These are phyloP conservation scores for Yamadazyma aaseri DNA, from an alignment of 1,139 yeast species.

Conservation along the genomic window DNA sequence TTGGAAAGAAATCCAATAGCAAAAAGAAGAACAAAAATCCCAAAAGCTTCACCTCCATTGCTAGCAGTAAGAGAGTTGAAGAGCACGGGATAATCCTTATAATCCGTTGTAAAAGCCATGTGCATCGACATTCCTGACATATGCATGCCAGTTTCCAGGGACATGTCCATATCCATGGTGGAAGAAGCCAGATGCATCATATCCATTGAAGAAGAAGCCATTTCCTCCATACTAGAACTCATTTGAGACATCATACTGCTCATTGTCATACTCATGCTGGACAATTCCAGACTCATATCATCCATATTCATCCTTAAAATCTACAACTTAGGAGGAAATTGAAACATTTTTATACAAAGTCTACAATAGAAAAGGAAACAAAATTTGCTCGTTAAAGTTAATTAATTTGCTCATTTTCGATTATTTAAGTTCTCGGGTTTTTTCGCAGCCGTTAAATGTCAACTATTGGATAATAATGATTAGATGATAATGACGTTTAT, in stretches of 20 bases:
- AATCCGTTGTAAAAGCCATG: slow-evolving; percentile 53
- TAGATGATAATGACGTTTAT: too few species aligned
- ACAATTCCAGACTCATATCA: slow-evolving; percentile 2
- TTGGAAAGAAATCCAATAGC: slow-evolving; percentile 57
- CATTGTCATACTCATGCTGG: slow-evolving; percentile 6
- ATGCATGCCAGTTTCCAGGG: slow-evolving; percentile 25
- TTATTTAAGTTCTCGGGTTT: not conserved
- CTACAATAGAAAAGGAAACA: slow-evolving; percentile 5
- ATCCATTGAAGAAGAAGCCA: slow-evolving; percentile 11
- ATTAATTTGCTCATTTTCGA: not conserved
- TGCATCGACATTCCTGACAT: slow-evolving; percentile 47
- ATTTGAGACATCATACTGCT: not conserved
- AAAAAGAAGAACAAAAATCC: slow-evolving; percentile 62
- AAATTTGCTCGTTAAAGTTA: slow-evolving; percentile 14
- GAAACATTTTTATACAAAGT: not conserved
- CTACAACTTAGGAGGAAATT: not conserved
- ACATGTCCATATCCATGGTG: slow-evolving; percentile 18
- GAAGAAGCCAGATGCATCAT: slow-evolving; percentile 15
- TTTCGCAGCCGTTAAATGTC: not conserved
- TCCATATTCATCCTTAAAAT: too few species aligned
- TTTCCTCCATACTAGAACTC: slow-evolving; percentile 6
- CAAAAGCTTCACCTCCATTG: slow-evolving; percentile 63
- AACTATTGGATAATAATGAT: too few species aligned
- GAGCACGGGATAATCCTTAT: slow-evolving; percentile 56
- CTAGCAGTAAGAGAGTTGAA: slow-evolving; percentile 54